These are phyloP conservation scores for Nidularia sp. DNA, from an alignment of 768 basidiomycete genomes.

Conservation along the genomic window DNA sequence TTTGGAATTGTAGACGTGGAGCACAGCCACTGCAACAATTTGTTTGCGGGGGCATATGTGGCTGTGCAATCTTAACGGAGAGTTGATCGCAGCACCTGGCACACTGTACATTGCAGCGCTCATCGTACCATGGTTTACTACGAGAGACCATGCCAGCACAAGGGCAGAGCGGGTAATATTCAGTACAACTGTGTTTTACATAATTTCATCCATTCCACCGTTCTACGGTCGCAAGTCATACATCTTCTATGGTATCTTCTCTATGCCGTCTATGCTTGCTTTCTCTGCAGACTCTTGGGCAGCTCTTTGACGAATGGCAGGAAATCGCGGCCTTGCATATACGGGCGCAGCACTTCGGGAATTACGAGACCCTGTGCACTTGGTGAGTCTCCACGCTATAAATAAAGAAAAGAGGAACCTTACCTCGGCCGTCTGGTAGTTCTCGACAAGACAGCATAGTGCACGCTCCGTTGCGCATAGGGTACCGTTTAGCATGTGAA, in stretches of 20 bases:
- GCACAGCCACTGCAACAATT: not conserved
- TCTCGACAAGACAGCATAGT: slow-evolving; percentile 96
- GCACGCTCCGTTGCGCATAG: slow-evolving; percentile 96
- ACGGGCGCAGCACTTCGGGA: slow-evolving; percentile 86
- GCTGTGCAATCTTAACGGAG: not conserved
- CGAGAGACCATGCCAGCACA: too few relatives aligned
- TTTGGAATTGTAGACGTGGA: not conserved
- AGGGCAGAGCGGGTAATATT: too few relatives aligned
- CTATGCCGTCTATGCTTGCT: slow-evolving; percentile 36
- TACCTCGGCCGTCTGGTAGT: slow-evolving; percentile 94
- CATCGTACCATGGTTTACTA: too few relatives aligned
- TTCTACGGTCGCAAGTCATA: not conserved
- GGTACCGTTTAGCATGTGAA: slow-evolving; percentile 99
- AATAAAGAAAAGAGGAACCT: slow-evolving; percentile 19
- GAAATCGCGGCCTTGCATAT: slow-evolving; percentile 95
- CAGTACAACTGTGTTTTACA: too few relatives aligned
- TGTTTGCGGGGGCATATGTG: not conserved
- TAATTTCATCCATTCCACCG: not conserved
- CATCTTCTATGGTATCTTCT: too few relatives aligned
- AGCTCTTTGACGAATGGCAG: slow-evolving; percentile 79
- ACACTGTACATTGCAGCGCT: not conserved
- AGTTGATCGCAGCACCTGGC: not conserved
- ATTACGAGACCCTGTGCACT: slow-evolving; percentile 79
- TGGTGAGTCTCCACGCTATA: slow-evolving; percentile 3
- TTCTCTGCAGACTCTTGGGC: slow-evolving; percentile 75